Base-by-base conservation (phyloP, 768 basidiomycete species). In the Naganishia onofrii region DNA sequence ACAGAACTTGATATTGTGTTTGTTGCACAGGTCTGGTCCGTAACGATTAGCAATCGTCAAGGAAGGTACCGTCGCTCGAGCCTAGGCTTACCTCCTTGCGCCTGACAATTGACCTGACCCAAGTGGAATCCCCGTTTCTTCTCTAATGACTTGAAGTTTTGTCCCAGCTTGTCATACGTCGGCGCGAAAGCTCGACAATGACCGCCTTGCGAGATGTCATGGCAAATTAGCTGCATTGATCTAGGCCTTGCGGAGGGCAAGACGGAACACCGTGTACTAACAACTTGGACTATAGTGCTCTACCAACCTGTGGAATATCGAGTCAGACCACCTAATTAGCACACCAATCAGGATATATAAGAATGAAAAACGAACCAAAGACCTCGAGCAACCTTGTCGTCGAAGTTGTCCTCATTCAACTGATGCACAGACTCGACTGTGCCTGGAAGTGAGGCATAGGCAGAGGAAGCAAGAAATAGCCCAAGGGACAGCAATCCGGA, bases 281-380 rank as follows among this genome's bases (percentile, higher is more conserved):
- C 93, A 96, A 76, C 88, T 89, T 0, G 93, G 93, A 0, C 91
- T 93, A 78, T 87, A 96, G 79, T 90, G 89, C 75, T 95, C 92
- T 58, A 95, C 83, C 70, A 94, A 87, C 88, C 88, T 69, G 21
- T 36, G 12, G 23, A 28, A 28, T 9, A 31, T 4, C 38, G 19
- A 8, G 28, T 48, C 34, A 68, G 55, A 32, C 5, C 31, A 3
- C n/a, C n/a, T n/a, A n/a, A n/a, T n/a, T n/a, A n/a, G n/a, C n/a
- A n/a, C n/a, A n/a, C n/a, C n/a, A n/a, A n/a, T n/a, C n/a, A 48
- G 42, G 44, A 38, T 4, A 13, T 4, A 31, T 29, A 5, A 38
- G n/a, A 10, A 38, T 56, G 23, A 51, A 55, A 52, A 21, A 70
- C 79, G 70, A 42, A 81, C 82, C 82, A 82, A 58, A 81, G 34